phyloP scores from a whole-genome alignment of 1,139 yeast species.

The Yamadazyma aaseri region DNA sequence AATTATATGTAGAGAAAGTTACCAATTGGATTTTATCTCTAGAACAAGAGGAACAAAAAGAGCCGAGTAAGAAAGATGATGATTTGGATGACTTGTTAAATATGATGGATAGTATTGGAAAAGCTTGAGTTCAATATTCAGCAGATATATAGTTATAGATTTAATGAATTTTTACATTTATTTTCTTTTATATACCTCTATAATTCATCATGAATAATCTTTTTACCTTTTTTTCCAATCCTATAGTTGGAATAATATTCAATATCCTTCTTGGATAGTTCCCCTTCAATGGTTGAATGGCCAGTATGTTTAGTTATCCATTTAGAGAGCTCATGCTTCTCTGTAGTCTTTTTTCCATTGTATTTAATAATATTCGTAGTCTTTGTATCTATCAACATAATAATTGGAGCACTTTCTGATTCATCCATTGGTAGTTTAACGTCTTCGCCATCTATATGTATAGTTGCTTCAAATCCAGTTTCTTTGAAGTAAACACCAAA shows the following conservation, averaged over 20 bases:
- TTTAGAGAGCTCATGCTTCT: slow-evolving; percentile 31
- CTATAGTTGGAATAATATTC: slow-evolving; percentile 32
- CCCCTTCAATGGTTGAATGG: slow-evolving; percentile 37
- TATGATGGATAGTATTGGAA: slow-evolving; percentile 38
- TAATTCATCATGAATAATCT: slow-evolving; percentile 35
- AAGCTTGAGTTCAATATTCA: slow-evolving; percentile 5
- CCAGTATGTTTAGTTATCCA: slow-evolving; percentile 35
- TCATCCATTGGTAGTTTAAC: slow-evolving; percentile 21
- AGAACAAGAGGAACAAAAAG: slow-evolving; percentile 16
- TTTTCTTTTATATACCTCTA: slow-evolving; percentile 12
- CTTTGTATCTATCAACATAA: slow-evolving; percentile 28
- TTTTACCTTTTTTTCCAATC: slow-evolving; percentile 23
- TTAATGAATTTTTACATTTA: neutral
- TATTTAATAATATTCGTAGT: slow-evolving; percentile 22
- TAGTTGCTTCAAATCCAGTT: slow-evolving; percentile 8
- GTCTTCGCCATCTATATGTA: slow-evolving; percentile 21
- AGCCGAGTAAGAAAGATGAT: slow-evolving; percentile 19
- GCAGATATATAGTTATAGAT: slow-evolving; percentile 1
- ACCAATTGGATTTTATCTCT: slow-evolving; percentile 48
- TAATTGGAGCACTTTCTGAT: slow-evolving; percentile 25
- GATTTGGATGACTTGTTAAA: slow-evolving; percentile 34
- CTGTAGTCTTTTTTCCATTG: slow-evolving; percentile 24
- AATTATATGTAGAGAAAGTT: slow-evolving; percentile 57
- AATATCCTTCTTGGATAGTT: slow-evolving; percentile 34
- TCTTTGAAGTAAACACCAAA: slow-evolving; percentile 28